phyloP scores from a whole-genome alignment of 768 basidiomycete species.

The Lyophyllum atratum region DNA sequence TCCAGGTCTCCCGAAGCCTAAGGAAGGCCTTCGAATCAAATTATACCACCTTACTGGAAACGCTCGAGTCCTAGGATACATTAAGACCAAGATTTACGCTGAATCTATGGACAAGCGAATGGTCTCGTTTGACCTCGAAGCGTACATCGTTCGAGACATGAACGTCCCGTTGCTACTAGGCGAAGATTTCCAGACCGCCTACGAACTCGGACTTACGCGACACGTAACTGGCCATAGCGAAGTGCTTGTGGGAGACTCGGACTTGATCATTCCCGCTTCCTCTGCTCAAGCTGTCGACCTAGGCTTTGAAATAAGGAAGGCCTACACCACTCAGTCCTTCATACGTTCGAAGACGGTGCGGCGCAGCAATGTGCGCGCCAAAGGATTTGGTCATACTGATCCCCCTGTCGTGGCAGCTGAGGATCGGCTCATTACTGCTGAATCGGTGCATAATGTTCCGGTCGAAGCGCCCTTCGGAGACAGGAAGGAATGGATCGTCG shows the following conservation, averaged over 20 bases:
- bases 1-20: not conserved
- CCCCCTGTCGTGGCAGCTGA: not conserved
- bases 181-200: slow-evolving; percentile 34
- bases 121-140: slow-evolving; percentile 27
- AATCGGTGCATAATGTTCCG: slow-evolving; percentile 5
- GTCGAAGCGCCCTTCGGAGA: slow-evolving; percentile 11
- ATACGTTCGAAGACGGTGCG: not conserved
- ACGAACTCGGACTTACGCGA: slow-evolving; percentile 8
- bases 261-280: not conserved
- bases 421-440: not conserved
- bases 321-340: slow-evolving; percentile 6
- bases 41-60: not conserved
- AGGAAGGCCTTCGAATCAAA: not conserved
- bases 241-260: not conserved
- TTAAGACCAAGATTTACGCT: not conserved
- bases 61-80: not conserved
- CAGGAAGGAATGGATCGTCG: slow-evolving; percentile 16
- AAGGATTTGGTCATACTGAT: not conserved
- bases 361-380: not conserved
- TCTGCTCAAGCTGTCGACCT: slow-evolving; percentile 14
- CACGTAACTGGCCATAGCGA: slow-evolving; percentile 10
- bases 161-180: slow-evolving; percentile 29
- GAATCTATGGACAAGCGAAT: not conserved
- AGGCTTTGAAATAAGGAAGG: slow-evolving; percentile 18
- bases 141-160: slow-evolving; percentile 32